These are phyloP conservation scores for Claviceps africana DNA, from an alignment of 2,329 filamentous ascomycete genomes.

Conservation along the genomic window DNA sequence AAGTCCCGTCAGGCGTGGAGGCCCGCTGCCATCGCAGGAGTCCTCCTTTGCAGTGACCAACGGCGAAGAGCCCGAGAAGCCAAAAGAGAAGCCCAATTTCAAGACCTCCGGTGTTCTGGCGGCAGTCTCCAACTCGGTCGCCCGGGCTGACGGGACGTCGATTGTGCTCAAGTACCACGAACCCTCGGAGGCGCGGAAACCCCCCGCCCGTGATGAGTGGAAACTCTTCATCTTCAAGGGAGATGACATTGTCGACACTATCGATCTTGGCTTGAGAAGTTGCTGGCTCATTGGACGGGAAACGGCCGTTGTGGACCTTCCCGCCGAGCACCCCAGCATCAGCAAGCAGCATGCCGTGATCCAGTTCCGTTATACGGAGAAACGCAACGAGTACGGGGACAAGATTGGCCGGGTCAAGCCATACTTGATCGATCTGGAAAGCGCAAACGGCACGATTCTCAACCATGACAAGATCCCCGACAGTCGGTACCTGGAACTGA, in stretches of 20 bases:
- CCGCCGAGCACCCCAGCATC: conserved; percentile 78
- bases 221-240: conserved; percentile 89
- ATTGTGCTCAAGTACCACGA: conserved; percentile 93
- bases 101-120: conserved; percentile 68
- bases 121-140: conserved; percentile 67
- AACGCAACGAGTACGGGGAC: conserved; percentile 76
- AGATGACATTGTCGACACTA: conserved; percentile 62
- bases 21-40: conserved; percentile 45
- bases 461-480: conserved; percentile 62
- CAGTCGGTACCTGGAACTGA: conserved; percentile 72
- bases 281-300: conserved; percentile 90
- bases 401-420: conserved; percentile 66
- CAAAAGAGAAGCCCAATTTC: conserved; percentile 84
- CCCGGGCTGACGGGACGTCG: conserved; percentile 56
- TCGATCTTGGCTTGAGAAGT: conserved; percentile 60
- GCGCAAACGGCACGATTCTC: conserved; percentile 75
- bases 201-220: conserved; percentile 66
- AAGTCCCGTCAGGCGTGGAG: conserved; percentile 19
- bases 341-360: conserved; percentile 94
- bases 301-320: conserved; percentile 63
- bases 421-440: conserved; percentile 88
- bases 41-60: conserved; percentile 44
- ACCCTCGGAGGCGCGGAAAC: conserved; percentile 81
- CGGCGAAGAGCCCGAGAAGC: conserved; percentile 33
- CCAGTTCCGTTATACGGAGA: conserved; percentile 78